Evolutionary conservation across 2,329 filamentous ascomycete genomes (phyloP).

Genomic region (Paracoccidioides brasiliensis): DNA sequence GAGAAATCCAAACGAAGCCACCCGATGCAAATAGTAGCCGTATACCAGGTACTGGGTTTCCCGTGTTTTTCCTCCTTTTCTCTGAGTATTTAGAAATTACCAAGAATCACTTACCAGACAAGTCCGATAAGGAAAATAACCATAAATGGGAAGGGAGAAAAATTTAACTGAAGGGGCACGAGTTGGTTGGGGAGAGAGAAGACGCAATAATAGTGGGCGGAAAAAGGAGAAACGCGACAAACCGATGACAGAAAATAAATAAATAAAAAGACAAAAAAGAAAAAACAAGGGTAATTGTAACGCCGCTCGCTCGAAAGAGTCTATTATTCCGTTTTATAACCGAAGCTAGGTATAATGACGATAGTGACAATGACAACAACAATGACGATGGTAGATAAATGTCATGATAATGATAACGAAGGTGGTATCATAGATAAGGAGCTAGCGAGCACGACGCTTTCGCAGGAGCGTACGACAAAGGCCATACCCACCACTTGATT

Average conservation of each 20-base stretch:
- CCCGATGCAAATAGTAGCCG: not conserved
- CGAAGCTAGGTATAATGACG: not conserved
- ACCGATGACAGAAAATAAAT: not conserved
- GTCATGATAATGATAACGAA: not conserved
- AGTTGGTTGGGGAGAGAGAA: not conserved
- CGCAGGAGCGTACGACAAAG: not conserved
- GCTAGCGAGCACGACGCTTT: not conserved
- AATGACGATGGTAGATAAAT: not conserved
- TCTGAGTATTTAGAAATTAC: not conserved
- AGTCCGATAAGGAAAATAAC: constrained; percentile 3
- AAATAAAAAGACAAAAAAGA: not conserved
- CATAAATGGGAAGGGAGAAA: not conserved
- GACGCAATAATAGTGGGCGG: not conserved
- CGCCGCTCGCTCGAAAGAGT: not conserved
- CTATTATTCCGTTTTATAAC: not conserved
- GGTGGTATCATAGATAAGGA: not conserved
- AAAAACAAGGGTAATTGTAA: not conserved
- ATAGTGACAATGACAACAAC: not conserved
- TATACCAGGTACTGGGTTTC: not conserved
- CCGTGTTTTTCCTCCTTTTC: not conserved
- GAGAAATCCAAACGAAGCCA: not conserved
- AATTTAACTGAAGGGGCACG: not conserved
- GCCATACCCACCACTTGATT: not conserved
- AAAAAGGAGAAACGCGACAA: not conserved
- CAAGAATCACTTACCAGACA: not conserved